Percentiles rank a stretch among this genome's conserved stretches.
These are phyloP conservation scores for Botryobasidium botryosum DNA, from an alignment of 768 basidiomycete species.

Conservation along the genomic window DNA sequence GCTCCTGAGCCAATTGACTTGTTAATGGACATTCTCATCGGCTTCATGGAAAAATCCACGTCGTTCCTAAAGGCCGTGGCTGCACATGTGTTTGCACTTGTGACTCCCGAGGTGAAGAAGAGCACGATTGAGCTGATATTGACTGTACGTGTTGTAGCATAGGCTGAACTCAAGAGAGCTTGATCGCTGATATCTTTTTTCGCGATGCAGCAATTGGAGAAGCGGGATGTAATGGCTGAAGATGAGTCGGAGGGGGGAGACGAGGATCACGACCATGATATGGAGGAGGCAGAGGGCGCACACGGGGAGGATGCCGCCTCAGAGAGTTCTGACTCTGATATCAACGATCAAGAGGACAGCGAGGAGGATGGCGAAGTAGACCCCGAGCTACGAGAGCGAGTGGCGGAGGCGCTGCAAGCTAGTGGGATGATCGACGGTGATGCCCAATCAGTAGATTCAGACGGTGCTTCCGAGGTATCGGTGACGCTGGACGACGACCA, in stretches of 20 bases:
- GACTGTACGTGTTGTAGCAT: constrained; percentile 34
- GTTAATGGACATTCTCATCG: constrained; percentile 78
- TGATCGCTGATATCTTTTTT: constrained; percentile 7
- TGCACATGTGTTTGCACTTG: constrained; percentile 59
- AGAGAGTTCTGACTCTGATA: constrained; percentile 7
- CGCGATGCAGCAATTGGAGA: constrained; percentile 60
- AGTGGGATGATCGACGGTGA: constrained; percentile 19
- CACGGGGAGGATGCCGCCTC: constrained; percentile 15
- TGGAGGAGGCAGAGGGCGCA: constrained; percentile 18
- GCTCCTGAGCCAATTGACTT: constrained; percentile 57
- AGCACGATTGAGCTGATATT: constrained; percentile 69
- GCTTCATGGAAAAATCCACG: constrained; percentile 69
- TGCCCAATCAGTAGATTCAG: constrained; percentile 37
- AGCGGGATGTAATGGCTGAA: constrained; percentile 28
- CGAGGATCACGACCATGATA: constrained; percentile 13
- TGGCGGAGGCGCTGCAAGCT: constrained; percentile 26
- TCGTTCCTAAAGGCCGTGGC: constrained; percentile 65
- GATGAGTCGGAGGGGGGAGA: constrained; percentile 18
- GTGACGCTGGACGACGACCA: constrained; percentile 90
- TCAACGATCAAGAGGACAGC: neutral
- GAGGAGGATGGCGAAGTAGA: constrained; percentile 26
- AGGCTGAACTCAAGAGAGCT: no score
- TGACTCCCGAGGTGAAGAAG: constrained; percentile 46
- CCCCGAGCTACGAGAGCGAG: constrained; percentile 44
- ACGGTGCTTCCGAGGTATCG: constrained; percentile 40